phyloP scores from a whole-genome alignment of 805 yeast species.

The Cyberlindnera xylosilytica region DNA sequence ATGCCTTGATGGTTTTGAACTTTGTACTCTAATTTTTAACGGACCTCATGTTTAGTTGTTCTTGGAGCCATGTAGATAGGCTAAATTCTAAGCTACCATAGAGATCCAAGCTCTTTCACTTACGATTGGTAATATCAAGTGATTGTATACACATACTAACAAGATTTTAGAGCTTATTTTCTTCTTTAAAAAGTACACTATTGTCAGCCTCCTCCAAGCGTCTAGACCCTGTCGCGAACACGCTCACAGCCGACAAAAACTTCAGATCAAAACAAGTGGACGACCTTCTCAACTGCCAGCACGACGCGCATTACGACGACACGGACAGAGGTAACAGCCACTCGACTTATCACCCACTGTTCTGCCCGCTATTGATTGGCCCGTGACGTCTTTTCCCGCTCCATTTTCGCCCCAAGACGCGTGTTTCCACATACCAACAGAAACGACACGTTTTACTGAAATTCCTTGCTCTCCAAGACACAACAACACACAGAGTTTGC shows the following conservation, averaged over 20 bases:
- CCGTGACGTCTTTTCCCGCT: background rate
- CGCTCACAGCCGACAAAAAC: background rate
- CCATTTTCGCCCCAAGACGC: too few species aligned
- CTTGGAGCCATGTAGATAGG: background rate
- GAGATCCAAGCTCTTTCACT: too few species aligned
- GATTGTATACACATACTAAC: too few species aligned
- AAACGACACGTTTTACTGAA: background rate
- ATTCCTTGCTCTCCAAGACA: background rate
- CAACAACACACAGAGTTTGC: background rate
- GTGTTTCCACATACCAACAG: too few species aligned
- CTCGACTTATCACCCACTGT: background rate
- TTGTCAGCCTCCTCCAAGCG: too few species aligned
- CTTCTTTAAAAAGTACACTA: too few species aligned
- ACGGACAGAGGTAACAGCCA: background rate
- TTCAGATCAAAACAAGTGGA: constrained; percentile 5
- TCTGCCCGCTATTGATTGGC: background rate
- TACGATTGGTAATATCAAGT: too few species aligned
- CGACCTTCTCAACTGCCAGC: background rate
- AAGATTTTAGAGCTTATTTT: too few species aligned
- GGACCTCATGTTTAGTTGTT: background rate
- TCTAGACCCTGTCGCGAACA: background rate
- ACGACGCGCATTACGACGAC: background rate
- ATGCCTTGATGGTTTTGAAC: constrained; percentile 1
- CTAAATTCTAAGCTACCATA: too few species aligned
- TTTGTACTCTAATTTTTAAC: background rate